Percentiles rank a stretch among this genome's conserved stretches.
Conservation (phyloP, 352 stramenopile species). For the Bremia lactucae region DNA sequence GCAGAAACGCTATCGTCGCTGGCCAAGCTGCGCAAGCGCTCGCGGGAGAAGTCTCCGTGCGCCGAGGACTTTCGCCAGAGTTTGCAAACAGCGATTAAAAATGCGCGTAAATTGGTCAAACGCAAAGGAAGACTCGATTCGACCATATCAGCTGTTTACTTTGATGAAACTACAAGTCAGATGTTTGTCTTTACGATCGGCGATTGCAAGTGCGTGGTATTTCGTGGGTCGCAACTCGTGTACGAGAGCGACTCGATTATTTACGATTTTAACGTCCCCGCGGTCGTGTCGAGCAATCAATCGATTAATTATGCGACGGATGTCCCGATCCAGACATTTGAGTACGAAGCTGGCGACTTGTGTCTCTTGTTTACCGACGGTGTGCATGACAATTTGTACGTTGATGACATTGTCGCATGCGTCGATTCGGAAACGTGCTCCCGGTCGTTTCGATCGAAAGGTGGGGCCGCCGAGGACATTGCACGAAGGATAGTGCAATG, state of each 20-base stretch:
- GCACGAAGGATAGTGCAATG: constrained; percentile 58
- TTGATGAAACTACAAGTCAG: constrained; percentile 51
- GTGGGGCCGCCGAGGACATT: constrained; percentile 59
- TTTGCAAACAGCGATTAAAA: constrained; percentile 65
- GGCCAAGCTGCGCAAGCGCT: constrained; percentile 56
- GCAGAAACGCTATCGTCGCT: constrained; percentile 62
- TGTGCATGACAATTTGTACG: constrained; percentile 82
- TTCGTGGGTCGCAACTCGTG: constrained; percentile 47
- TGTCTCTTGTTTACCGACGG: constrained; percentile 81
- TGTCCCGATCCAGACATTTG: constrained; percentile 60
- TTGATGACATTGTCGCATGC: constrained; percentile 68
- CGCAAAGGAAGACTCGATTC: constrained; percentile 77
- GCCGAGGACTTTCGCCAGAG: constrained; percentile 46
- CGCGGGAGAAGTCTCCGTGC: constrained; percentile 41
- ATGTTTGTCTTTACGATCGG: constrained; percentile 84
- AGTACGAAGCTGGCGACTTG: constrained; percentile 65
- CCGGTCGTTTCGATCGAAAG: constrained; percentile 11
- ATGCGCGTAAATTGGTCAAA: constrained; percentile 54
- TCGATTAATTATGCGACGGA: constrained; percentile 70
- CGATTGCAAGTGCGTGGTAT: constrained; percentile 81
- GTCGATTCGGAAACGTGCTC: constrained; percentile 20
- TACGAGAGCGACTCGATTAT: constrained; percentile 86
- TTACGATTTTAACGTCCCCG: constrained; percentile 86
- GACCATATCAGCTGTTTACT: constrained; percentile 73
- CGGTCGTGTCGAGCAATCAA: constrained; percentile 79